phyloP scores from a whole-genome alignment of 2,329 filamentous ascomycete genomes.

The Apiospora kogelbergensis region DNA sequence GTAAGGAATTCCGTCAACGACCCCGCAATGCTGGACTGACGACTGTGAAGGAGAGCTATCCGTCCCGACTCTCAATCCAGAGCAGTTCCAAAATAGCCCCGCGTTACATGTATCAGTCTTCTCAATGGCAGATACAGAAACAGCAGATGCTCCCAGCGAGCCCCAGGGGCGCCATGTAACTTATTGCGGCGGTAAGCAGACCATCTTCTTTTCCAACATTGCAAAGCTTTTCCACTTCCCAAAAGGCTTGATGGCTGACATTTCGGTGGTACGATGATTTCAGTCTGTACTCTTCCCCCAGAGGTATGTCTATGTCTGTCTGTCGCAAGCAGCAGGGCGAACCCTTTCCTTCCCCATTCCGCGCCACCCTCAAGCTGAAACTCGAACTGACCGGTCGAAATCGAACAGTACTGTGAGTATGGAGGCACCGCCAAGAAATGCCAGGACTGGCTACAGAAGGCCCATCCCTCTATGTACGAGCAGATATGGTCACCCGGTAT shows the following conservation, averaged over 20 bases:
- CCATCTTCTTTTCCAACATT: background rate
- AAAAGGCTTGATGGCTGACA: background rate
- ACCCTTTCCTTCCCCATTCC: background rate
- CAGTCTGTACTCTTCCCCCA: conserved; percentile 65
- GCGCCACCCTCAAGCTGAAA: background rate
- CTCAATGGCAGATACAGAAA: conserved; percentile 55
- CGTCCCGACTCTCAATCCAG: background rate
- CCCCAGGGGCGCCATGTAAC: conserved; percentile 51
- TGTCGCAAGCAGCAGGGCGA: background rate
- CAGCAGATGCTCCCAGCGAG: conserved; percentile 43
- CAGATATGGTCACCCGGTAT: conserved; percentile 84
- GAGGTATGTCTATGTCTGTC: conserved; percentile 47
- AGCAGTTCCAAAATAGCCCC: background rate
- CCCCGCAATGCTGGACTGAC: conserved; percentile 2
- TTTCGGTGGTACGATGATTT: conserved; percentile 7
- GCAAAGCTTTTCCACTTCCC: conserved; percentile 2
- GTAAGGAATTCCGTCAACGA: background rate
- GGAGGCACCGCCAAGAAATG: conserved; percentile 96
- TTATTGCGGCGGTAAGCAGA: conserved; percentile 60
- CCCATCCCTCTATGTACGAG: conserved; percentile 72
- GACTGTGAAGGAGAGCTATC: conserved; percentile 3
- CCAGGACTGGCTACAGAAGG: conserved; percentile 86
- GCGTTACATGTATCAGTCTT: conserved; percentile 8
- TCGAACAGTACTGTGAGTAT: conserved; percentile 91
- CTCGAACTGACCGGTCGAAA: conserved; percentile 13